Percentiles rank a stretch among this genome's conserved stretches.
phyloP scores from a whole-genome alignment of 768 basidiomycete genomes.

The Amanita jacksonii region DNA sequence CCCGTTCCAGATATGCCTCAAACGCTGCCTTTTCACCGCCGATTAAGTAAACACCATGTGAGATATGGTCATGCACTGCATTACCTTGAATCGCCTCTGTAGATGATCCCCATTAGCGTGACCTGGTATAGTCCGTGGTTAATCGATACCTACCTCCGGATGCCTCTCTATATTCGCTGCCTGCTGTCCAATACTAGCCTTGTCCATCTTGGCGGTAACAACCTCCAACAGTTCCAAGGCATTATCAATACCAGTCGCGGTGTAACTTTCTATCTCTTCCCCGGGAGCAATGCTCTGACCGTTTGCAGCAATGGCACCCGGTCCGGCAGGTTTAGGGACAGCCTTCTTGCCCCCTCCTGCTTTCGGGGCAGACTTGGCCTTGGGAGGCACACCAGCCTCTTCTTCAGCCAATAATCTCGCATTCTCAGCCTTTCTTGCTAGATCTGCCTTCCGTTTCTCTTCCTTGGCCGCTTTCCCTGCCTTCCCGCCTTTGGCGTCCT shows the following conservation, averaged over 20 bases:
- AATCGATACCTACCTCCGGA: conserved; percentile 62
- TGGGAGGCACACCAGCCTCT: conserved; percentile 51
- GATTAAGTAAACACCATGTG: not conserved
- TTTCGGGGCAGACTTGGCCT: conserved; percentile 58
- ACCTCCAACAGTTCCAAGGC: conserved; percentile 83
- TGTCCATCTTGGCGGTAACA: conserved; percentile 88
- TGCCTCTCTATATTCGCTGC: conserved; percentile 84
- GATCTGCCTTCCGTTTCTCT: conserved; percentile 70
- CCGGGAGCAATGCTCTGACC: conserved; percentile 18
- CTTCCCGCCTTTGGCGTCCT: conserved; percentile 52
- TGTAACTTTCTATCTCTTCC: conserved; percentile 50
- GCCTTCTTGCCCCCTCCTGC: conserved; percentile 43
- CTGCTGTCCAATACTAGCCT: conserved; percentile 80
- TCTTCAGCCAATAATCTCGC: conserved; percentile 84
- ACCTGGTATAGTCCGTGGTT: not conserved
- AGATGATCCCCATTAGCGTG: conserved; percentile 11
- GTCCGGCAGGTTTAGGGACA: conserved; percentile 55
- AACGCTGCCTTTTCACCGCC: conserved; percentile 56
- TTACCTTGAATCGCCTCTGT: conserved; percentile 84
- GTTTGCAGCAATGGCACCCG: conserved; percentile 65
- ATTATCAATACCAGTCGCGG: conserved; percentile 86
- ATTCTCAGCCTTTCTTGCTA: conserved; percentile 80
- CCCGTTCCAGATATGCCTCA: conserved; percentile 82
- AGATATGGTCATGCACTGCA: conserved; percentile 1
- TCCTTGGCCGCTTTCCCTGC: conserved; percentile 61